These are phyloP conservation scores for Artemisia argyi DNA, from an alignment of 129 eudicot species.

Conservation along the genomic window DNA sequence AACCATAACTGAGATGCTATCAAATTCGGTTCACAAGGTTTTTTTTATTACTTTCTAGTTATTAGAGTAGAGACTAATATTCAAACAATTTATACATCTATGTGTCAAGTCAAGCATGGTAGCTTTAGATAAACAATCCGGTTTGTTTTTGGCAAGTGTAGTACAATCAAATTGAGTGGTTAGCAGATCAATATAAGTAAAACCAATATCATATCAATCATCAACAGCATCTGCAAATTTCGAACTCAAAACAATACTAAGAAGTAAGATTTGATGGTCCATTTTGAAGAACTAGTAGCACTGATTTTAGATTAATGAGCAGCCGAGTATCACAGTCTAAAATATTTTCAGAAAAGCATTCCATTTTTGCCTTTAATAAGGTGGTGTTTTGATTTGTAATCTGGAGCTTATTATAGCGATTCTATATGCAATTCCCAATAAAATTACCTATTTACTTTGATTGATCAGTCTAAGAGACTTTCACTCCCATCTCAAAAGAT, in stretches of 20 bases:
- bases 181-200: not conserved
- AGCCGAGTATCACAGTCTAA: not conserved
- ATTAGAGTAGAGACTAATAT: not conserved
- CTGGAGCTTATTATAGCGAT: not conserved
- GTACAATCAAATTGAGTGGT: not conserved
- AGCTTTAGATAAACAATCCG: not conserved
- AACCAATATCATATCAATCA: not conserved
- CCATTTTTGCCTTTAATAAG: not conserved
- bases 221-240: not conserved
- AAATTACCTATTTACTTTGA: not conserved
- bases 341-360: not conserved
- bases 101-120: not conserved
- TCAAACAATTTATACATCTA: not conserved
- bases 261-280: not conserved
- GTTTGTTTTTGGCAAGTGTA: not conserved
- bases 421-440: not conserved
- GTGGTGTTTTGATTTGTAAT: not conserved
- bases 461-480: too few species aligned
- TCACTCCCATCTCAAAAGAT: not conserved
- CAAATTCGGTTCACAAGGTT: not conserved
- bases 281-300: too few species aligned
- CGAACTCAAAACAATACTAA: conserved; percentile 1
- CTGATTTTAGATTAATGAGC: too few species aligned
- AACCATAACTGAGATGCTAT: not conserved
- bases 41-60: not conserved